Evolutionary conservation across 1,284 basidiomycete genomes (phyloP), one percentile per base, ranked within the genome.

Genomic region (Phellinidium pouzarii): DNA sequence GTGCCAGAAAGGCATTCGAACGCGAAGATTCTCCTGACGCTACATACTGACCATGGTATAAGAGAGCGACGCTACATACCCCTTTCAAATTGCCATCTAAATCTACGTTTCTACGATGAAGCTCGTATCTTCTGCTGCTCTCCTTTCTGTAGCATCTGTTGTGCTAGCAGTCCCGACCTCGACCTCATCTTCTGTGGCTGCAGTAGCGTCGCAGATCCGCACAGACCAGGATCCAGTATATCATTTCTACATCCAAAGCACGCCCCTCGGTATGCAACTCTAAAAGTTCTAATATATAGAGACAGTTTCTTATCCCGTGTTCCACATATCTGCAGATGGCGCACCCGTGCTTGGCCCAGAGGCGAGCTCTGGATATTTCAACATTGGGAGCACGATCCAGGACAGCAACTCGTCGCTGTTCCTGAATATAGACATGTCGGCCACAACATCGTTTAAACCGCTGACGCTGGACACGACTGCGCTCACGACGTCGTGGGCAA

Each of bases 211-310:
- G 23, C 78, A 79, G 58, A 79, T 81, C 53, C 73, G 79, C 45
- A 66, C 74, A 1, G 78, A 75, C 37, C 70, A 75, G 59, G 71
- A 72, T 47, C 78, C 79, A 3, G 76, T 78, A 4, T 80, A 67
- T 59, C 78, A 81, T 58, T 73, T 79, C 59, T 80, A 81, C 62
- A 69, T 81, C 23, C 79, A 80, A 59, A 72, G 71, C 59, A 64
- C 44, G 20, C 50, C 50, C 8, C 22, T 66, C 44, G 72, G 77
- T 77, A 58, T 19, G 40, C 48, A 3, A 17, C 7, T 22, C 22
- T 31, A 36, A 26, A 40, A n/a, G 50, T 44, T 20, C 53, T 78
- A 75, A 64, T 47, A 17, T 20, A 22, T 8, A n/a, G n/a, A n/a
- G n/a, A n/a, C n/a, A n/a, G 12, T n/a, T 9, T 6, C 5, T 17